Conservation (phyloP, 257 asterid species). For the Salvia rosmarinus region DNA sequence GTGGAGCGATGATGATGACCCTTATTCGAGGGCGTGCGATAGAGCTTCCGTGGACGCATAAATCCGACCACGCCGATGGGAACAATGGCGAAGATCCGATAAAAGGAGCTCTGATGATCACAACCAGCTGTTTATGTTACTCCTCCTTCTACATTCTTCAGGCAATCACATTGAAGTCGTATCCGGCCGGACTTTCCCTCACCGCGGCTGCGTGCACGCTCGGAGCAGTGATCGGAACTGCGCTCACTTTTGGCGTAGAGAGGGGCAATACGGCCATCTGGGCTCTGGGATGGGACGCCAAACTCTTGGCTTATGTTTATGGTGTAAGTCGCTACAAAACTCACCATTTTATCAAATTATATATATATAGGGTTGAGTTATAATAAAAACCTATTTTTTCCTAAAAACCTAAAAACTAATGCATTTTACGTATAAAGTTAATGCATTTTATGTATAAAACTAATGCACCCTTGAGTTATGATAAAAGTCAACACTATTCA, state of each 20-base stretch:
- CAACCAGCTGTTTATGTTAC: constrained; percentile 50
- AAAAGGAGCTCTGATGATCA: constrained; percentile 63
- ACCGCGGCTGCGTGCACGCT: constrained; percentile 55
- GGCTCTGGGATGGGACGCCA: constrained; percentile 58
- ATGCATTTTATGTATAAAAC: no score
- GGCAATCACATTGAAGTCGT: constrained; percentile 64
- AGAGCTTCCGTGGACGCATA: constrained; percentile 66
- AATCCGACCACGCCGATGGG: constrained; percentile 7
- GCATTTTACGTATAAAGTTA: no score
- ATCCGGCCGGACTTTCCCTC: constrained; percentile 66
- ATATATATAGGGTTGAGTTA: no score
- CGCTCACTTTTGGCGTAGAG: constrained; percentile 55
- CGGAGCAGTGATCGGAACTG: constrained; percentile 55
- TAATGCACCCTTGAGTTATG: no score
- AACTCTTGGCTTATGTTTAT: constrained; percentile 55
- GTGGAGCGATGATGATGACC: no score
- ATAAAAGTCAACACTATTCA: no score
- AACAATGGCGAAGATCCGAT: constrained; percentile 40
- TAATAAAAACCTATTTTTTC: no score
- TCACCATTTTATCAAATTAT: no score
- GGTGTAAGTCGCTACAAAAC: constrained; percentile 52
- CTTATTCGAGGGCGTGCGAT: constrained; percentile 51
- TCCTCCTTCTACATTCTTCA: constrained; percentile 64
- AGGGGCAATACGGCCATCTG: constrained; percentile 49
- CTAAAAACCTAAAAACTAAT: no score